Percentiles rank a stretch among this genome's conserved stretches.
Evolutionary conservation across 768 basidiomycete genomes (phyloP).

Genomic region (Pluteus cervinus): DNA sequence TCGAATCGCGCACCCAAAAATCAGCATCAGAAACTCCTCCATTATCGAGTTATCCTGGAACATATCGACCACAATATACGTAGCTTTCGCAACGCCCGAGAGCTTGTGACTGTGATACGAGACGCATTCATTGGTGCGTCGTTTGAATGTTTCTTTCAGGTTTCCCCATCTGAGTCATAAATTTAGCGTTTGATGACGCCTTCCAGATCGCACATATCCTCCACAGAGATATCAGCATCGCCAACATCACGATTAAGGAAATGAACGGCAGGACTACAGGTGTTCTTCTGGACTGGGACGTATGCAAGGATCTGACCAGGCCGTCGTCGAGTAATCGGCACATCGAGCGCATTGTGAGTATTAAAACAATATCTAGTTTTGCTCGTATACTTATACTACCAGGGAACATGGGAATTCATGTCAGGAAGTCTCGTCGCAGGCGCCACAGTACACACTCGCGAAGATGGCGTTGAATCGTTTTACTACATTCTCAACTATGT

Average conservation of each 20-base stretch:
- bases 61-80: conserved; percentile 1
- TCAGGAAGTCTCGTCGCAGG: conserved; percentile 2
- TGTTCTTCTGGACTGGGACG: conserved; percentile 8
- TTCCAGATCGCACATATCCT: neutral
- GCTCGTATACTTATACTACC: too few relatives aligned
- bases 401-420: conserved; percentile 8
- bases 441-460: conserved; percentile 1
- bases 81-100: neutral
- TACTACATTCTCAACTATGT: conserved; percentile 4
- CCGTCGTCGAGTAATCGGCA: too few relatives aligned
- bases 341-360: conserved; percentile 2
- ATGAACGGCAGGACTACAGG: conserved; percentile 6
- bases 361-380: neutral
- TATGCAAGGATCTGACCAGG: conserved; percentile 11
- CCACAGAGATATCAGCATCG: conserved; percentile 5
- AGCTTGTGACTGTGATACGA: conserved; percentile 2
- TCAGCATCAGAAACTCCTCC: too few relatives aligned
- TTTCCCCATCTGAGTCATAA: neutral
- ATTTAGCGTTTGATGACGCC: conserved; percentile 3
- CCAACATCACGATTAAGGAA: neutral
- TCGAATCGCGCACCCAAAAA: too few relatives aligned
- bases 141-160: neutral
- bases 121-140: conserved; percentile 4
- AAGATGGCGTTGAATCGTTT: conserved; percentile 6
- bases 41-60: conserved; percentile 1